Conservation (phyloP, 768 basidiomycete genomes). For the Floccularia luteovirens region DNA sequence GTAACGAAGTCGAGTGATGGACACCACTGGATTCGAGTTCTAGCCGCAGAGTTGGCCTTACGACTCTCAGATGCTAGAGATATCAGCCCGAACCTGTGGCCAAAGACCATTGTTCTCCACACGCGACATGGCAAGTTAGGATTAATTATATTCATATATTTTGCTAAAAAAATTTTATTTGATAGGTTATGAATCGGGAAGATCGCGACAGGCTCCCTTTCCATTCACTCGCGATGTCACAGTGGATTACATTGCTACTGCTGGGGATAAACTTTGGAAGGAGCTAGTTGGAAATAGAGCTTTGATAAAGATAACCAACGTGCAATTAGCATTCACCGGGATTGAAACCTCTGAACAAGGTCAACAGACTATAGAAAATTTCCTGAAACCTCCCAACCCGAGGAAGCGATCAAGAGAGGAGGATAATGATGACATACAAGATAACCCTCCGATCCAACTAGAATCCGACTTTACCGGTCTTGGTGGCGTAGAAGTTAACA, state of each 20-base stretch:
- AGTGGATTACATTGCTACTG: slow-evolving; percentile 67
- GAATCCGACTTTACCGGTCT: not conserved
- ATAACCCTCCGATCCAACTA: not conserved
- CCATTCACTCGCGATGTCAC: slow-evolving; percentile 72
- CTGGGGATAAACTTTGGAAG: slow-evolving; percentile 80
- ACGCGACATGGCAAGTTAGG: slow-evolving; percentile 52
- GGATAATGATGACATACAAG: slow-evolving; percentile 4
- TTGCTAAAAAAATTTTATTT: slow-evolving; percentile 6
- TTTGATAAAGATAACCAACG: slow-evolving; percentile 60
- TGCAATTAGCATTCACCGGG: slow-evolving; percentile 71
- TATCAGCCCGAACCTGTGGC: slow-evolving; percentile 73
- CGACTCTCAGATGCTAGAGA: slow-evolving; percentile 79
- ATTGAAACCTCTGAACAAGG: slow-evolving; percentile 71
- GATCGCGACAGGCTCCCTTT: slow-evolving; percentile 83
- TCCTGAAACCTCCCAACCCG: slow-evolving; percentile 48
- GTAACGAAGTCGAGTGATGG: slow-evolving; percentile 72
- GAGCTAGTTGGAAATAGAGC: slow-evolving; percentile 61
- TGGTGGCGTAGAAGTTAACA: slow-evolving; percentile 6
- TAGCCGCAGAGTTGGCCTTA: slow-evolving; percentile 85
- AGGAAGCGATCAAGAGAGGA: slow-evolving; percentile 33
- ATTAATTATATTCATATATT: not conserved
- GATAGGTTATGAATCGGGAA: slow-evolving; percentile 55
- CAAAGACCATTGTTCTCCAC: slow-evolving; percentile 82
- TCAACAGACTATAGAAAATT: slow-evolving; percentile 83
- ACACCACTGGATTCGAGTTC: slow-evolving; percentile 84